A percentile compares a stretch with the other conserved stretches of the same genome.
Conservation (phyloP, 768 basidiomycete genomes). For the Cystofilobasidium macerans region DNA sequence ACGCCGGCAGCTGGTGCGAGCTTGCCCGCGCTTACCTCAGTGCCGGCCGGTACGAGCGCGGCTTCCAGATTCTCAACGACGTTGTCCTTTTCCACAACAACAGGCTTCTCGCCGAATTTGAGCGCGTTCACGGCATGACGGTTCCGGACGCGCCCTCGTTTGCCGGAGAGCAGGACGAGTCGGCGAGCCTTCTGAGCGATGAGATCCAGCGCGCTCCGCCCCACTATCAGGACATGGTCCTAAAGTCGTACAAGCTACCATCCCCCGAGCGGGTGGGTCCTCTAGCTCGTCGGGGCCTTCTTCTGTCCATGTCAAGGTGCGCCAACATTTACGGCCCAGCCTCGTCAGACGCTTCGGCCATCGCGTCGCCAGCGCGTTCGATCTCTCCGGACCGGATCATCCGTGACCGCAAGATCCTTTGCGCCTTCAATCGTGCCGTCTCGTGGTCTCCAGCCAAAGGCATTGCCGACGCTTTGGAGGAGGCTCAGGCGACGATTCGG, state of each 20-base stretch:
- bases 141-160: not conserved
- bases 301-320: not conserved
- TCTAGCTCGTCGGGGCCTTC: not conserved
- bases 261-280: not conserved
- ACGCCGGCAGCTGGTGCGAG: not conserved
- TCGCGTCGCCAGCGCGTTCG: not conserved
- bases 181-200: not conserved
- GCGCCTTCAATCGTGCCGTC: not conserved
- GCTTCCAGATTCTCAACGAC: slow-evolving; percentile 20
- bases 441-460: not conserved
- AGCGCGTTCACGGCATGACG: not conserved
- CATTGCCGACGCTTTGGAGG: not conserved
- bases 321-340: not conserved
- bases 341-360: not conserved
- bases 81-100: slow-evolving; percentile 1
- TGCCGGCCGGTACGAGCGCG: slow-evolving; percentile 8
- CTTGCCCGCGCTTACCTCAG: slow-evolving; percentile 5
- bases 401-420: not conserved
- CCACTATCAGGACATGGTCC: slow-evolving; percentile 5
- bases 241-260: not conserved
- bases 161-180: not conserved
- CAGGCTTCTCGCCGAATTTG: not conserved
- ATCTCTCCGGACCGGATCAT: not conserved
- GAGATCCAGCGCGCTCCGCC: not conserved
- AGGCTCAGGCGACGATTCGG: not conserved